Evolutionary conservation across 768 basidiomycete species (phyloP), one percentile per base, ranked within the genome.

Genomic region (Leucocoprinus sp.): DNA sequence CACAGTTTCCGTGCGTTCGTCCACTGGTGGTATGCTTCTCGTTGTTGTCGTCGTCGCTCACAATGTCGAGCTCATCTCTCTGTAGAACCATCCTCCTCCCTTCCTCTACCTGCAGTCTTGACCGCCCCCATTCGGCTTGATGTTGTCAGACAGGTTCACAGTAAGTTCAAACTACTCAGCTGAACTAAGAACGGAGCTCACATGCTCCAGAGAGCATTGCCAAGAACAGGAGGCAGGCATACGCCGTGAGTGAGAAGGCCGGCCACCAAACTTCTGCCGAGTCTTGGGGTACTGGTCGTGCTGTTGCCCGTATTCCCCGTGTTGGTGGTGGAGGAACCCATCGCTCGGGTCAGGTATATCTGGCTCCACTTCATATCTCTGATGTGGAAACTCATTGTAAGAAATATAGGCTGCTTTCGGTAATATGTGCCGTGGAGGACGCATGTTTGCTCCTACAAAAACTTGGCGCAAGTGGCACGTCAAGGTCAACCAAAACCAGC

Each of bases 361-460:
- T n/a, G n/a, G n/a, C n/a, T n/a, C n/a, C n/a, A n/a, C 51, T 75
- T 60, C 12, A 7, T 19, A 27, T n/a, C 11, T 28, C 42, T 2
- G 26, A 17, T 18, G 5, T 15, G 7, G 28, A 31, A 23, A 3
- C 22, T 34, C 29, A 42, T 44, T 42, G 37, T 57, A 31, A 48
- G 18, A 42, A 45, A 9, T 27, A 19, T 45, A 95, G 85, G 96
- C 91, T 65, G 96, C 96, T 24, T 98, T 98, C 72, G 96, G 96
- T 62, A 98, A 98, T 86, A 98, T 99, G 96, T 98, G 95, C 78
- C 89, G 96, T 68, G 95, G 96, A 63, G 96, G 96, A 75, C 92
- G 96, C 64, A 98, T 99, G 96, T 98, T 99, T 70, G 95, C 95
- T 22, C 96, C 96, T 14, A 98, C 95, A 71, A 97, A 96, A 77